phyloP scores from a whole-genome alignment of 768 basidiomycete species.

The Cystobasidium tubakii region DNA sequence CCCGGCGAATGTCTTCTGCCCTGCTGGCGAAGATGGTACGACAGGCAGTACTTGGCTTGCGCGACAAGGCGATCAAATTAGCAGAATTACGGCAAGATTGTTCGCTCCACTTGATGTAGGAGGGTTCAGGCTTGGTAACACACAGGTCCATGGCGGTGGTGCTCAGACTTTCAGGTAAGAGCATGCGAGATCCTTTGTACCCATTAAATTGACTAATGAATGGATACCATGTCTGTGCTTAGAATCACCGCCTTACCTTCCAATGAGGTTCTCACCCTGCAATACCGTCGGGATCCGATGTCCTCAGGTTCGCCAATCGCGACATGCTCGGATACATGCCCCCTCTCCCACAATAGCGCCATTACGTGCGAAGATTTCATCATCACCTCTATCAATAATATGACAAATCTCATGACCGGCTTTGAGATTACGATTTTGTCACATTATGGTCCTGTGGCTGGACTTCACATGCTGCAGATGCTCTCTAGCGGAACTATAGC shows the following conservation, averaged over 20 bases:
- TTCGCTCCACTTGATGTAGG: conserved; percentile 66
- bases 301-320: conserved; percentile 72
- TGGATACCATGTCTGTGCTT: background rate
- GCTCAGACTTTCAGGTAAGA: conserved; percentile 81
- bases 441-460: conserved; percentile 69
- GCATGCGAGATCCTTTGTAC: conserved; percentile 18
- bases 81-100: conserved; percentile 70
- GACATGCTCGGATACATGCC: conserved; percentile 73
- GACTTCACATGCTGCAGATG: conserved; percentile 83
- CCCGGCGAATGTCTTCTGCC: conserved; percentile 67
- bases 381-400: conserved; percentile 54
- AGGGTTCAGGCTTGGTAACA: conserved; percentile 86
- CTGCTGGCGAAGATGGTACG: conserved; percentile 66
- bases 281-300: conserved; percentile 55
- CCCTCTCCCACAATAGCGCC: conserved; percentile 67
- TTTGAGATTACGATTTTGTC: conserved; percentile 73
- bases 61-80: conserved; percentile 59
- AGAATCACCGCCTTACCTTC: conserved; percentile 66
- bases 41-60: conserved; percentile 80
- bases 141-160: conserved; percentile 69
- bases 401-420: conserved; percentile 65
- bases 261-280: conserved; percentile 69
- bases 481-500: conserved; percentile 67
- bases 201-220: conserved; percentile 11
- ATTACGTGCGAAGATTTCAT: conserved; percentile 90